A percentile compares a stretch with the other conserved stretches of the same genome.
Conservation (phyloP, 2,329 filamentous ascomycete species). For the Ophiostoma pallidulum region DNA sequence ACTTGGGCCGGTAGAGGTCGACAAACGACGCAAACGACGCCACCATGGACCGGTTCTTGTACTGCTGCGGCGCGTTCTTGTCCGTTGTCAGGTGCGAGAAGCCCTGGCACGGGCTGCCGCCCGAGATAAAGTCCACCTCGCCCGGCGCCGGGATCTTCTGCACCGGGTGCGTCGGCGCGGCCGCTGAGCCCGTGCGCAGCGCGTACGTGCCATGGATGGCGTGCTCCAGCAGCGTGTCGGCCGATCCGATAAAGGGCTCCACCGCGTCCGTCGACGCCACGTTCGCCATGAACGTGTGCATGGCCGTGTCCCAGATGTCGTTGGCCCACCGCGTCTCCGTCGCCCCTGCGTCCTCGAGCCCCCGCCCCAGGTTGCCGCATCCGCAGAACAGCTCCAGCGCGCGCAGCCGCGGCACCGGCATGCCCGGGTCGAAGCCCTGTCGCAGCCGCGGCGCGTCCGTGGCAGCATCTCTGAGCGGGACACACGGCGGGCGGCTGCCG, state of each 20-base stretch:
- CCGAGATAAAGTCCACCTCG: constrained; percentile 59
- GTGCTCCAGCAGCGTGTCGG: constrained; percentile 54
- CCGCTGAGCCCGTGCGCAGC: too few relatives aligned
- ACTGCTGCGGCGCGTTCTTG: constrained; percentile 43
- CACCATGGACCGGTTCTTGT: constrained; percentile 66
- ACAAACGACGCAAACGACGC: constrained; percentile 66
- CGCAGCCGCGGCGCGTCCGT: constrained; percentile 26
- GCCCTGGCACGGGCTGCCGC: constrained; percentile 68
- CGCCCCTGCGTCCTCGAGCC: constrained; percentile 61
- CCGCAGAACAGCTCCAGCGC: constrained; percentile 71
- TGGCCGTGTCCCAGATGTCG: constrained; percentile 53
- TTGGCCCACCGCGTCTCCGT: constrained; percentile 59
- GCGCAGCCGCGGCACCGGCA: constrained; percentile 32
- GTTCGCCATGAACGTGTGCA: constrained; percentile 69
- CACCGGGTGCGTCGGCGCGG: neutral
- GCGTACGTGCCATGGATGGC: constrained; percentile 44
- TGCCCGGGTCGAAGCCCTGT: constrained; percentile 46
- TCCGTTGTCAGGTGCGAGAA: constrained; percentile 57
- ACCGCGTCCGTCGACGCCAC: constrained; percentile 29
- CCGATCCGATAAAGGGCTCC: constrained; percentile 57
- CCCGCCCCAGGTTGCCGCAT: constrained; percentile 66
- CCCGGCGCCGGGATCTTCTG: constrained; percentile 46
- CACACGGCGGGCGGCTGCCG: too few relatives aligned
- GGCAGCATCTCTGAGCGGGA: neutral
- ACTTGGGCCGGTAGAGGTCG: constrained; percentile 66